Evolutionary conservation across 176 grass and related monocot genomes (phyloP).

Genomic region (Oryza nivara): DNA sequence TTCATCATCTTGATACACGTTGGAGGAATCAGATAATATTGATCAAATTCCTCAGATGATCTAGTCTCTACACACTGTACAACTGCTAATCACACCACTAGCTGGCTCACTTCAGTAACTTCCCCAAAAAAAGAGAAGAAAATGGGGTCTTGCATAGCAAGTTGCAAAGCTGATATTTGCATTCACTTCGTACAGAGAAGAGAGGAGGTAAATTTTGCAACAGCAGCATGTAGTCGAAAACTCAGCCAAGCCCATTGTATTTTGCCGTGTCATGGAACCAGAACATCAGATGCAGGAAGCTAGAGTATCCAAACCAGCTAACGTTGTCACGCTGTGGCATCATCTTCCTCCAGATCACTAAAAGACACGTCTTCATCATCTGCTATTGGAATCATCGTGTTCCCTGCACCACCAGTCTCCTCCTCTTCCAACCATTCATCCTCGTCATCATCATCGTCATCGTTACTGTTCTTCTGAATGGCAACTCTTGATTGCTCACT

Average conservation of each 20-base stretch:
- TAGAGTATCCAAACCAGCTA: too few relatives aligned
- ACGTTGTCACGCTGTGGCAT: background rate
- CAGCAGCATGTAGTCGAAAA: conserved; percentile 12
- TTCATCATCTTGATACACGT: background rate
- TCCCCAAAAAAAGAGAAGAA: background rate
- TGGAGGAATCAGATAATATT: background rate
- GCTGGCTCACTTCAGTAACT: background rate
- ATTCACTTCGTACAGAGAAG: background rate
- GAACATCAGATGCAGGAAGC: too few relatives aligned
- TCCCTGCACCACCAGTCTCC: conserved; percentile 33
- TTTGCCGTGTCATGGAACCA: too few relatives aligned
- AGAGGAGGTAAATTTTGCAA: conserved; percentile 7
- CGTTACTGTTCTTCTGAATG: conserved; percentile 49
- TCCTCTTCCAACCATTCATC: conserved; percentile 82
- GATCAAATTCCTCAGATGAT: background rate
- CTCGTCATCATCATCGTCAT: conserved; percentile 48
- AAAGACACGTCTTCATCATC: conserved; percentile 84
- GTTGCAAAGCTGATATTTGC: background rate
- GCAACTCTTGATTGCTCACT: conserved; percentile 40
- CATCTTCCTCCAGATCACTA: conserved; percentile 92
- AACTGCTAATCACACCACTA: background rate
- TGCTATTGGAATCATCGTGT: conserved; percentile 47
- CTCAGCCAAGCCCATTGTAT: background rate
- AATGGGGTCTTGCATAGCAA: background rate
- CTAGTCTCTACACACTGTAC: conserved; percentile 35